Conservation (phyloP, 1,139 yeast species). For the Yamadazyma atmosphaerica region DNA sequence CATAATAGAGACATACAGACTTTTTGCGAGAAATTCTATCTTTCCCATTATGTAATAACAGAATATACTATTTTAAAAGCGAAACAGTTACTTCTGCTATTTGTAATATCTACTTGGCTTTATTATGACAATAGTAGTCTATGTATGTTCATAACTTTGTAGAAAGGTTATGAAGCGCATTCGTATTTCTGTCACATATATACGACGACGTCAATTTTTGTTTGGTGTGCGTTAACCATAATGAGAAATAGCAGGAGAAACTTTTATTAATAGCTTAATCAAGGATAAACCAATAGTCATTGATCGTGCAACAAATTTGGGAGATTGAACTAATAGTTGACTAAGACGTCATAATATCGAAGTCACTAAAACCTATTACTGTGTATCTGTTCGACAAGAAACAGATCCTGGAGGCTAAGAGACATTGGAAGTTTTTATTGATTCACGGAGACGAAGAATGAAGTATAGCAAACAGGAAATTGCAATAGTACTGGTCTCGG, state of each 20-base stretch:
- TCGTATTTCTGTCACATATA: not conserved
- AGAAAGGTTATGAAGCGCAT: conserved; percentile 1
- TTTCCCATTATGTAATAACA: conserved; percentile 2
- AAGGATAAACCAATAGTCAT: conserved; percentile 2
- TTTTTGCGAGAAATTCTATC: conserved; percentile 2
- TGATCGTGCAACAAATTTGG: conserved; percentile 1
- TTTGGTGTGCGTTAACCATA: not conserved
- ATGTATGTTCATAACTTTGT: conserved; percentile 1
- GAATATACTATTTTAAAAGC: conserved; percentile 2
- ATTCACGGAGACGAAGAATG: conserved; percentile 1
- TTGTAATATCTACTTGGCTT: not conserved
- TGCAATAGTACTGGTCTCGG: conserved; percentile 1
- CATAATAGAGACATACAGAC: conserved; percentile 2
- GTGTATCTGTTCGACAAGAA: conserved; percentile 1
- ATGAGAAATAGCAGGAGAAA: conserved; percentile 1
- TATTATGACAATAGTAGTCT: conserved; percentile 1
- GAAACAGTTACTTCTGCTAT: conserved; percentile 1
- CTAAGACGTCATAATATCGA: conserved; percentile 1
- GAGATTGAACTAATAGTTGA: conserved; percentile 2
- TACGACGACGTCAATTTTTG: conserved; percentile 1
- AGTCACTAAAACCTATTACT: conserved; percentile 1
- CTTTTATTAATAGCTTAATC: not conserved
- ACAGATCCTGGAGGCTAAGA: conserved; percentile 1
- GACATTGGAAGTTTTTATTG: conserved; percentile 2
- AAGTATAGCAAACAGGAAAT: conserved; percentile 2